These are phyloP conservation scores for Fraxinus quadrangulata DNA, from an alignment of 257 asterid species.

Conservation along the genomic window DNA sequence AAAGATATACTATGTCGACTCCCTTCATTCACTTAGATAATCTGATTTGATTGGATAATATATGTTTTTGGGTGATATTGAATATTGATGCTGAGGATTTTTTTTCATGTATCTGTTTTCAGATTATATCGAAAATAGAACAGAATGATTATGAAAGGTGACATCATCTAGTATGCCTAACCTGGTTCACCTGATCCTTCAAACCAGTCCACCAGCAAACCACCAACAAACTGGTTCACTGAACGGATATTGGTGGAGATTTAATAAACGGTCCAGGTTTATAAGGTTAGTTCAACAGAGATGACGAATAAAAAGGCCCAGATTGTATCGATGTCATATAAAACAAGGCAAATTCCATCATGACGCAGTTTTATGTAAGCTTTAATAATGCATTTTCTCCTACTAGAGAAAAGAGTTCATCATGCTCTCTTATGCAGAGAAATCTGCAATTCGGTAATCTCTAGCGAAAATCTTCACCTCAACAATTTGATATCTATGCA, in stretches of 20 bases:
- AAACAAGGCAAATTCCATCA: constrained; percentile 1
- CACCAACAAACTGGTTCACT: too few relatives aligned
- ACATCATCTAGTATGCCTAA: neutral
- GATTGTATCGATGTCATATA: neutral
- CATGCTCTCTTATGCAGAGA: neutral
- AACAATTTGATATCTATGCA: too few relatives aligned
- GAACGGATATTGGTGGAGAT: too few relatives aligned
- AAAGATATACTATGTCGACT: neutral
- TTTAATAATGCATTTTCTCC: neutral
- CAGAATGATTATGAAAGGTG: neutral
- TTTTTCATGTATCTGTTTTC: neutral
- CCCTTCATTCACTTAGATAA: neutral
- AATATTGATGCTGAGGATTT: neutral
- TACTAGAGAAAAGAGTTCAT: neutral
- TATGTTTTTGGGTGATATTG: neutral
- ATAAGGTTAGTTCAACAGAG: neutral
- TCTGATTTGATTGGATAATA: too few relatives aligned
- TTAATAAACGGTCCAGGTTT: too few relatives aligned
- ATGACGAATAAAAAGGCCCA: neutral
- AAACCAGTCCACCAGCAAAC: neutral
- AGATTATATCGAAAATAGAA: too few relatives aligned
- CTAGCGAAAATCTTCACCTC: neutral
- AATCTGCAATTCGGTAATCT: too few relatives aligned
- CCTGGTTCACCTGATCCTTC: neutral
- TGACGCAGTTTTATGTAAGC: constrained; percentile 8